Conservation (phyloP, 2,329 filamentous ascomycete species). For the Penicillium sp. region DNA sequence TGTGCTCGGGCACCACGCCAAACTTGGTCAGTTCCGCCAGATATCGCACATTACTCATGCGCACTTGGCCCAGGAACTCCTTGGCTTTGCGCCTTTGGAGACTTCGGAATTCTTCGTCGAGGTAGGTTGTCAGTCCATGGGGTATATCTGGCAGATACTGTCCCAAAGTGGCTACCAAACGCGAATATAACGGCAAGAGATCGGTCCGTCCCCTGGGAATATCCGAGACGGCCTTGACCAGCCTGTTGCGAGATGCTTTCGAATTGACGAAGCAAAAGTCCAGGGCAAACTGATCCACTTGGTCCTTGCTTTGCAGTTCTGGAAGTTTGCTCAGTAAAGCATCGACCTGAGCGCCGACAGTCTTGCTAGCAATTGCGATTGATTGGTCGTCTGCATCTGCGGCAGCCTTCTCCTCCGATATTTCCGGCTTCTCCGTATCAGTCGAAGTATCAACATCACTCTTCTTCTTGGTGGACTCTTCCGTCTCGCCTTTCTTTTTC, state of each 20-base stretch:
- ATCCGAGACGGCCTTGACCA: conserved; percentile 89
- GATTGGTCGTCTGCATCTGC: conserved; percentile 72
- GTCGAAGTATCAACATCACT: conserved; percentile 46
- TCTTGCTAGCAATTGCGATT: conserved; percentile 94
- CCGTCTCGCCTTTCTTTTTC: conserved; percentile 80
- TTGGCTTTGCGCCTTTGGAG: conserved; percentile 95
- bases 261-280: conserved; percentile 99
- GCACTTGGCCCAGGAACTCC: conserved; percentile 90
- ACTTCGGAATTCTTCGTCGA: conserved; percentile 95
- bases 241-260: conserved; percentile 89
- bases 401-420: conserved; percentile 47
- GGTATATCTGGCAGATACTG: conserved; percentile 94
- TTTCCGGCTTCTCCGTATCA: conserved; percentile 42
- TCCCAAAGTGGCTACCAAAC: conserved; percentile 85
- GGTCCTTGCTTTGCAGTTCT: conserved; percentile 84
- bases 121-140: conserved; percentile 81
- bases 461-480: conserved; percentile 79
- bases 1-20: conserved; percentile 93
- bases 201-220: conserved; percentile 92
- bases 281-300: conserved; percentile 85
- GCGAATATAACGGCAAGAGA: conserved; percentile 83
- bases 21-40: conserved; percentile 97
- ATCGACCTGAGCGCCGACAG: conserved; percentile 94
- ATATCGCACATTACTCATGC: conserved; percentile 93
- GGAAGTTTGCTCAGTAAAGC: conserved; percentile 81